Conservation (phyloP, 31 red algal species). For the Asparagopsis taxiformis region DNA sequence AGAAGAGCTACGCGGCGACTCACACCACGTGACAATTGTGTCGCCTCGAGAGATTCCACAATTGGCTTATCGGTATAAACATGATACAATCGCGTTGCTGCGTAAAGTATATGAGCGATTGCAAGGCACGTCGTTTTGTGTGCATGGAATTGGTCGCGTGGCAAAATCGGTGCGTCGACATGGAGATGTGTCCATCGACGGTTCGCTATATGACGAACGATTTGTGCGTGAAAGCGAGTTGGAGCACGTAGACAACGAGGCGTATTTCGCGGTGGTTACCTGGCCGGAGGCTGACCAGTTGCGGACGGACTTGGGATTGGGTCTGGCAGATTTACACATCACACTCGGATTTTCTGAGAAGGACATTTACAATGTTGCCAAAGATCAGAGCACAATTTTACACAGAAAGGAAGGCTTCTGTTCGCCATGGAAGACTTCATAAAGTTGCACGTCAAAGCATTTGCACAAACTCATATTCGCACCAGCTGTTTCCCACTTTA, state of each 20-base stretch:
- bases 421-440: conserved; percentile 8
- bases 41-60: conserved; percentile 13
- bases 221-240: neutral
- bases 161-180: neutral
- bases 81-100: neutral
- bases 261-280: conserved; percentile 41
- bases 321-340: conserved; percentile 40
- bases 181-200: neutral
- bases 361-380: conserved; percentile 39
- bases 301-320: conserved; percentile 37
- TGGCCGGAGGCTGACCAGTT: conserved; percentile 51
- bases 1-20: conserved; percentile 29
- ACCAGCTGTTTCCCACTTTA: neutral
- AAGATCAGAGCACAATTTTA: conserved; percentile 34
- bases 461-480: neutral
- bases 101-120: neutral
- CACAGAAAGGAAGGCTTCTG: neutral
- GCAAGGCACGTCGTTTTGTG: neutral
- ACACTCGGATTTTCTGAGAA: conserved; percentile 65
- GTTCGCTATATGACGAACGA: neutral
- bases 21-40: conserved; percentile 54
- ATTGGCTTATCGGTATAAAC: conserved; percentile 1
- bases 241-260: conserved; percentile 5
- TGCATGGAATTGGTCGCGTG: conserved; percentile 12
- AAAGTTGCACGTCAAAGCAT: neutral